A percentile compares a stretch with the other conserved stretches of the same genome.
Conservation (phyloP, 371 early-diverging fungal genomes). For the Syncephalis fuscata region DNA sequence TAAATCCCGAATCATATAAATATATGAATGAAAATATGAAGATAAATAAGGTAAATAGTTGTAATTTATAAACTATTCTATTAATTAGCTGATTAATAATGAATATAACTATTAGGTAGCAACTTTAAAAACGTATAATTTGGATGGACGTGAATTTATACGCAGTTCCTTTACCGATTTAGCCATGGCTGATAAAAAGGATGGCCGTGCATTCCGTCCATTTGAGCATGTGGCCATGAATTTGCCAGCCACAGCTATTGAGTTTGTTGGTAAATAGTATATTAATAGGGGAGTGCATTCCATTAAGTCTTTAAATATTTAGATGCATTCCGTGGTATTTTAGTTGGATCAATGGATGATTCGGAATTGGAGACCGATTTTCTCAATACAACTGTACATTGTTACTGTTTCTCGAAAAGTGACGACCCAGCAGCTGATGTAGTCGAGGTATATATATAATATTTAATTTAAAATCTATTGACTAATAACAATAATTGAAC, state of each 20-base stretch:
- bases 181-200: constrained; percentile 1
- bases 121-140: constrained; percentile 58
- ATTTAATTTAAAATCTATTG: neutral
- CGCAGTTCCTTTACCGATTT: constrained; percentile 39
- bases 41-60: constrained; percentile 55
- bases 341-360: constrained; percentile 6
- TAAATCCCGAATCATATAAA: constrained; percentile 84
- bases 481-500: neutral
- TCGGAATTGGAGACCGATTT: constrained; percentile 17
- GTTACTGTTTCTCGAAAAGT: constrained; percentile 85
- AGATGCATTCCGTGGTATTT: constrained; percentile 59
- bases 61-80: neutral
- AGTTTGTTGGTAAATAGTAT: constrained; percentile 59
- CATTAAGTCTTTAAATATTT: no score
- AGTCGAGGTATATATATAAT: constrained; percentile 21
- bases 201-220: constrained; percentile 24
- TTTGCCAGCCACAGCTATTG: constrained; percentile 89
- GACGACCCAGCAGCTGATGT: constrained; percentile 54
- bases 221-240: constrained; percentile 97
- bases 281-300: neutral
- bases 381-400: constrained; percentile 72
- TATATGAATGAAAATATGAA: constrained; percentile 66
- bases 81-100: neutral
- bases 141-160: constrained; percentile 89
- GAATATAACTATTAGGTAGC: constrained; percentile 13